A percentile compares a stretch with the other conserved stretches of the same genome.
These are phyloP conservation scores for Hibiscus tridactylites DNA, from an alignment of 345 rosid genomes.

Conservation along the genomic window DNA sequence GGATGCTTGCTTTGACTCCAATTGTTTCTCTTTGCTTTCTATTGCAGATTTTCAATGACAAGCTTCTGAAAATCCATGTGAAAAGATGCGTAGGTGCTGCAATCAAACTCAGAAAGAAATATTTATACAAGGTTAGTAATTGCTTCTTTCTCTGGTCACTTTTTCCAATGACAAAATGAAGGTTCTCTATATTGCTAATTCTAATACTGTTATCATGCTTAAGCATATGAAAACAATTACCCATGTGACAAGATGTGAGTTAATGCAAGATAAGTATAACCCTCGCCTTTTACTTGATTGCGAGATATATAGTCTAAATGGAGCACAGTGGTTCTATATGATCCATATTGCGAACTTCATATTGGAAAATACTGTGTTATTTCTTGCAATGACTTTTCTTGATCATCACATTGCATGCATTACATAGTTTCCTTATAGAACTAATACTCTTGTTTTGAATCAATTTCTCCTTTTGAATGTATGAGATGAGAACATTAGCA, in stretches of 20 bases:
- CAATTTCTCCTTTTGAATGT: background rate
- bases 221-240: background rate
- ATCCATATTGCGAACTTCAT: background rate
- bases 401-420: background rate
- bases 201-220: background rate
- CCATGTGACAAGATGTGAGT: background rate
- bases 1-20: background rate
- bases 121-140: constrained; percentile 56
- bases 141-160: background rate
- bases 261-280: background rate
- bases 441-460: background rate
- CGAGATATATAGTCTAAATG: background rate
- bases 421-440: background rate
- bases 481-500: background rate
- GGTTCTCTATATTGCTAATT: background rate
- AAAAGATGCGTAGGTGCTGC: constrained; percentile 64
- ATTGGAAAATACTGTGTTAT: background rate
- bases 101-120: constrained; percentile 78
- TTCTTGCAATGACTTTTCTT: background rate
- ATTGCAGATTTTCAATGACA: constrained; percentile 82
- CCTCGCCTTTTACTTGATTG: background rate
- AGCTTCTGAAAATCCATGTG: constrained; percentile 56
- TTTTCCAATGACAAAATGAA: background rate
- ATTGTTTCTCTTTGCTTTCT: background rate
- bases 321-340: background rate